A percentile compares a stretch with the other conserved stretches of the same genome.
Evolutionary conservation across 2,329 filamentous ascomycete genomes (phyloP).

Genomic region (Penicillium sp.): DNA sequence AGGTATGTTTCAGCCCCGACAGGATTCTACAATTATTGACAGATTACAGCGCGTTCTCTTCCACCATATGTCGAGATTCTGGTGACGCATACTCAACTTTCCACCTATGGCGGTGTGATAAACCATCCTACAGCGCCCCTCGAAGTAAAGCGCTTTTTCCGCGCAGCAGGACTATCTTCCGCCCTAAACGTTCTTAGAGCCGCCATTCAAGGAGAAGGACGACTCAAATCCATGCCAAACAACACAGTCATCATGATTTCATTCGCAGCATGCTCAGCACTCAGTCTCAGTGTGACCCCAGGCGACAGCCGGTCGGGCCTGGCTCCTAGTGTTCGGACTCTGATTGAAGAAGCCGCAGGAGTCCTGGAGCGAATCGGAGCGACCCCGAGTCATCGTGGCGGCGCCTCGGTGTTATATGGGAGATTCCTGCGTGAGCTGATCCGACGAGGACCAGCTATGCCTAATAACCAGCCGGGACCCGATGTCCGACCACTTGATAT

Average conservation of each 20-base stretch:
- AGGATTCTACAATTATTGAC: background rate
- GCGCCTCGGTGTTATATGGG: conserved; percentile 59
- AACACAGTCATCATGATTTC: conserved; percentile 76
- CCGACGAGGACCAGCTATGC: conserved; percentile 33
- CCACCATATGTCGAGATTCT: conserved; percentile 72
- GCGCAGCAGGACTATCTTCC: conserved; percentile 65
- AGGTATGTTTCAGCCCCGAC: conserved; percentile 33
- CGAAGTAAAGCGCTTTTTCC: conserved; percentile 68
- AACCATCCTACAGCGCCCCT: conserved; percentile 68
- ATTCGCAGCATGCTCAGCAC: conserved; percentile 65
- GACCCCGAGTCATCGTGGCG: conserved; percentile 62
- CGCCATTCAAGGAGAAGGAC: conserved; percentile 65
- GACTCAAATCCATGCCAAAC: conserved; percentile 71
- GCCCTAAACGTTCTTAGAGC: conserved; percentile 70
- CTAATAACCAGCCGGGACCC: conserved; percentile 11
- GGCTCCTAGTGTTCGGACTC: conserved; percentile 58
- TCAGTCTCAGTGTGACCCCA: conserved; percentile 59
- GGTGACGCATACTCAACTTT: conserved; percentile 66
- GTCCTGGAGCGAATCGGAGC: conserved; percentile 66
- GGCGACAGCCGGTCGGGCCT: conserved; percentile 53
- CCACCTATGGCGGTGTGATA: conserved; percentile 70
- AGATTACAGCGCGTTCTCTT: conserved; percentile 37
- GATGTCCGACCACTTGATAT: conserved; percentile 10
- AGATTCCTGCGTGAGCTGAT: conserved; percentile 51
- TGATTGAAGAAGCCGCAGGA: conserved; percentile 65